Evolutionary conservation across 192 early-diverging fungal genomes (phyloP).

Genomic region (Dissophora globulifera): DNA sequence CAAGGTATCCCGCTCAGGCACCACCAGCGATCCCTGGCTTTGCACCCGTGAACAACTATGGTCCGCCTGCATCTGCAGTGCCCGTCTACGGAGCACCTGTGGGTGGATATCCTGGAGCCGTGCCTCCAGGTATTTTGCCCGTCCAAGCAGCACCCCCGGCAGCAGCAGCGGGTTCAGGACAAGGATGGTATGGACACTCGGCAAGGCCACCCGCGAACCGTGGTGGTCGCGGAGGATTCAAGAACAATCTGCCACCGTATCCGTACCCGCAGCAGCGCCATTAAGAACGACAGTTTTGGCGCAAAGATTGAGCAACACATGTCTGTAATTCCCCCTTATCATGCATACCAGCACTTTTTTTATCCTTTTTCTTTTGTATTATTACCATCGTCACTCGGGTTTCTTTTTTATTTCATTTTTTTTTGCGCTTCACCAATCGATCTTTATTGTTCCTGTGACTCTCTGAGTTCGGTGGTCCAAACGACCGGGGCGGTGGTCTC

Average conservation of each 20-base stretch:
- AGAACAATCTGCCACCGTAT: constrained; percentile 41
- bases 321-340: too few species aligned
- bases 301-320: too few species aligned
- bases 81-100: constrained; percentile 12
- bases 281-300: too few species aligned
- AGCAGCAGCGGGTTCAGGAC: background rate
- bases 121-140: constrained; percentile 39
- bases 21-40: constrained; percentile 25
- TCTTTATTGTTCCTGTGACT: constrained; percentile 4
- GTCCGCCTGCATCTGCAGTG: constrained; percentile 13
- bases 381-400: constrained; percentile 1
- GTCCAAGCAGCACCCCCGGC: constrained; percentile 13
- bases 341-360: constrained; percentile 4
- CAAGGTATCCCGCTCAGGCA: constrained; percentile 11
- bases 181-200: constrained; percentile 45
- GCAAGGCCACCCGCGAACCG: constrained; percentile 15
- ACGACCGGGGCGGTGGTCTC: constrained; percentile 78
- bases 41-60: constrained; percentile 47
- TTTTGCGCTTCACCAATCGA: background rate
- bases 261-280: constrained; percentile 46
- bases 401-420: background rate
- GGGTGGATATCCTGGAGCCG: constrained; percentile 26
- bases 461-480: constrained; percentile 83
- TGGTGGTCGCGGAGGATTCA: constrained; percentile 22
- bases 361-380: background rate